These are phyloP conservation scores for Lactarius pseudohatsudake DNA, from an alignment of 768 basidiomycete genomes.

Conservation along the genomic window DNA sequence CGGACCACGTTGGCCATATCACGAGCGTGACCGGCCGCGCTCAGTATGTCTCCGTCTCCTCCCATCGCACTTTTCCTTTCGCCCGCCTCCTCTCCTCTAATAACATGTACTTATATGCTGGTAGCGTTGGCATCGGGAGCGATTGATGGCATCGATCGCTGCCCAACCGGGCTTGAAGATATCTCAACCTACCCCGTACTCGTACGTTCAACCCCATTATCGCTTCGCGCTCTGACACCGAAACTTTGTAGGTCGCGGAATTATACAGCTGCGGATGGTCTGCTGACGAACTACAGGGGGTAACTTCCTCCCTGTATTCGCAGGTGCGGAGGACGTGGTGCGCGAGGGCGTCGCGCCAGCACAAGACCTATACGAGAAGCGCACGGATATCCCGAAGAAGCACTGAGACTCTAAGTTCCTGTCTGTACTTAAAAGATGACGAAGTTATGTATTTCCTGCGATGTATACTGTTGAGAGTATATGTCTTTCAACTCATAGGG, in stretches of 20 bases:
- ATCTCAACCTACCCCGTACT: constrained; percentile 86
- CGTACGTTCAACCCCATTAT: constrained; percentile 7
- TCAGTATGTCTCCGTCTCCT: constrained; percentile 49
- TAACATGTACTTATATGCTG: neutral
- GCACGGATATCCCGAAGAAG: constrained; percentile 57
- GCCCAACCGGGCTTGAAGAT: constrained; percentile 81
- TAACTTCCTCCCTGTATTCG: constrained; percentile 81
- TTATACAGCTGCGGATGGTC: constrained; percentile 86
- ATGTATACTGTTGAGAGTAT: neutral
- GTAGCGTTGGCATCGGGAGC: constrained; percentile 81
- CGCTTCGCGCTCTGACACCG: neutral
- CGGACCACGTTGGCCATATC: constrained; percentile 87
- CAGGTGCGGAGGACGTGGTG: constrained; percentile 71
- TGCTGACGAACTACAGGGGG: constrained; percentile 79
- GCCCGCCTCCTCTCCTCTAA: neutral
- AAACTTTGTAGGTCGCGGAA: constrained; percentile 66
- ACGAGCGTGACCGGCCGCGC: constrained; percentile 66
- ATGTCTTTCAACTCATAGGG: neutral
- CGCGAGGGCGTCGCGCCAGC: constrained; percentile 52
- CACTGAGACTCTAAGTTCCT: neutral
- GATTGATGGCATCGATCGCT: constrained; percentile 76
- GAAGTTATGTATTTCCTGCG: neutral
- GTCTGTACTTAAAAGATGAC: neutral
- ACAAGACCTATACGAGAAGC: constrained; percentile 73
- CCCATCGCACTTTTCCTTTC: neutral